A percentile compares a stretch with the other conserved stretches of the same genome.
Conservation (phyloP, 208 protist genomes). For the Acanthamoeba divionensis region DNA sequence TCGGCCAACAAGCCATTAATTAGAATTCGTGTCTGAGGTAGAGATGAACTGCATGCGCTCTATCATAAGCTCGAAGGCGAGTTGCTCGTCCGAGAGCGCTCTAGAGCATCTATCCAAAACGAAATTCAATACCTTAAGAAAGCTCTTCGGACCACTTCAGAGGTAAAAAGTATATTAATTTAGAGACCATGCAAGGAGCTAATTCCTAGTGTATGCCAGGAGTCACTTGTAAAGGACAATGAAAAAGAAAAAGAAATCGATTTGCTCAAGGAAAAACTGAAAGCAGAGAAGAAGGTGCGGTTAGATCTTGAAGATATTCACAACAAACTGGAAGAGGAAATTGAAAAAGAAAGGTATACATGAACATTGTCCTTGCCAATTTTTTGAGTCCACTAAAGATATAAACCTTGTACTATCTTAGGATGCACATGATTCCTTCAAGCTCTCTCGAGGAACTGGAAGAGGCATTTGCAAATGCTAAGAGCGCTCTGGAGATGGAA, state of each 20-base stretch:
- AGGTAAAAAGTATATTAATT: not conserved
- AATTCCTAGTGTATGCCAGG: too few species aligned
- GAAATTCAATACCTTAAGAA: not conserved
- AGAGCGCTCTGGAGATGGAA: not conserved
- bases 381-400: not conserved
- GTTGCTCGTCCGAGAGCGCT: not conserved
- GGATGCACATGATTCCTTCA: constrained; percentile 24
- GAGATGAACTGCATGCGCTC: constrained; percentile 4
- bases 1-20: not conserved
- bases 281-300: not conserved
- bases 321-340: constrained; percentile 8
- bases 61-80: constrained; percentile 46
- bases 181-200: too few species aligned
- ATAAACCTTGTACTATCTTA: too few species aligned
- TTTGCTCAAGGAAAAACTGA: not conserved
- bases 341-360: not conserved
- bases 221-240: not conserved
- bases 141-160: not conserved
- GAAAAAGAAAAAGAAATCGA: not conserved
- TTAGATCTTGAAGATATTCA: not conserved
- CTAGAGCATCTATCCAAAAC: not conserved
- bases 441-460: not conserved
- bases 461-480: not conserved
- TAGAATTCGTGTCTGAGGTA: not conserved
- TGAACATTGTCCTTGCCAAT: not conserved